Evolutionary conservation across 345 rosid genomes (phyloP).

Genomic region (Corymbia maculata): DNA sequence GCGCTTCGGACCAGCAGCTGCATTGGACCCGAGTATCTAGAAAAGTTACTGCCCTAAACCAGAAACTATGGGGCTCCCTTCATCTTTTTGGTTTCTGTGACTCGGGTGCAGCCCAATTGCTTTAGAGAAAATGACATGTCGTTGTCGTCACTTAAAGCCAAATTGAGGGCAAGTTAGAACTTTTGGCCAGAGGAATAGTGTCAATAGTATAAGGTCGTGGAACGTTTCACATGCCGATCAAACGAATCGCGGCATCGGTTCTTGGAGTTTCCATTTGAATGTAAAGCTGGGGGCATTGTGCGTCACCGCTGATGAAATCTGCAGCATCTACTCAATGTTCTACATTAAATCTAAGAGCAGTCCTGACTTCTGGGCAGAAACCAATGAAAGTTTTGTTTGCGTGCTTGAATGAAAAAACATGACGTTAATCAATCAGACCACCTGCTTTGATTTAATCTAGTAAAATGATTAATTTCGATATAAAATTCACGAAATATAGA

Average conservation of each 20-base stretch:
- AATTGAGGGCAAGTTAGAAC: background rate
- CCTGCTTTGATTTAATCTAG: background rate
- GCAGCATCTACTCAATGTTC: background rate
- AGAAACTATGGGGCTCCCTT: background rate
- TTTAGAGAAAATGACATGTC: background rate
- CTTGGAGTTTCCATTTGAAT: background rate
- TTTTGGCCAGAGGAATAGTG: background rate
- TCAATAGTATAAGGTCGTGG: background rate
- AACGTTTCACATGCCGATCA: background rate
- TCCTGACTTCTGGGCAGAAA: background rate
- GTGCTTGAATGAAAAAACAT: background rate
- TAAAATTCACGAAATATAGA: background rate
- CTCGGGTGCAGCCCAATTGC: background rate
- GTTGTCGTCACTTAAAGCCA: background rate
- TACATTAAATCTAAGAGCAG: background rate
- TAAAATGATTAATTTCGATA: background rate
- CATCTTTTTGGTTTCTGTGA: background rate
- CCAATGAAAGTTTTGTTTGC: background rate
- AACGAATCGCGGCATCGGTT: background rate
- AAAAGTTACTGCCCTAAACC: background rate
- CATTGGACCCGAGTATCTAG: background rate
- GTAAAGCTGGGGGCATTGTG: background rate
- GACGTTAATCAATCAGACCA: background rate
- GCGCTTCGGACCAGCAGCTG: background rate
- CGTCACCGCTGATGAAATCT: background rate